These are phyloP conservation scores for Turnera subulata DNA, from an alignment of 345 rosid genomes.

Conservation along the genomic window DNA sequence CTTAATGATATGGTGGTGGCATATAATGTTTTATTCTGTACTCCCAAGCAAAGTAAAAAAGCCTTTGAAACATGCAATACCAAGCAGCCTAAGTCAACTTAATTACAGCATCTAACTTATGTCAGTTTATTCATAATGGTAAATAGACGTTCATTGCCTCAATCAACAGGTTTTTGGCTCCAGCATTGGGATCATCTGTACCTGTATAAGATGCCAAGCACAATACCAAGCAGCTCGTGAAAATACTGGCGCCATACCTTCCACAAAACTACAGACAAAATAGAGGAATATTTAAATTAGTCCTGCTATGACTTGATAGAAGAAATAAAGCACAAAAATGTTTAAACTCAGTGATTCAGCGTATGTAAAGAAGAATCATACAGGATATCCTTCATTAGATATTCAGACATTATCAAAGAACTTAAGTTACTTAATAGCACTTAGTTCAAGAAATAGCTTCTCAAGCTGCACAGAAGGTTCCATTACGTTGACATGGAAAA, in stretches of 20 bases:
- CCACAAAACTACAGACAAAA: slow-evolving; percentile 65
- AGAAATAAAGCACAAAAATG: neutral
- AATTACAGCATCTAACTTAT: too few relatives aligned
- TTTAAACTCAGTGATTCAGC: too few relatives aligned
- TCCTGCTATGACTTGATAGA: neutral
- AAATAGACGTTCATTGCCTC: too few relatives aligned
- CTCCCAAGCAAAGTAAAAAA: too few relatives aligned
- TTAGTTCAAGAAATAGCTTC: neutral
- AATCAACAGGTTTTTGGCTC: too few relatives aligned
- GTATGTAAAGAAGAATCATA: too few relatives aligned
- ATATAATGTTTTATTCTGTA: too few relatives aligned
- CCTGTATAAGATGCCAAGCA: slow-evolving; percentile 99
- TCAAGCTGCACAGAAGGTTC: neutral
- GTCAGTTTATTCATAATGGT: too few relatives aligned
- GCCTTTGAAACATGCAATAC: too few relatives aligned
- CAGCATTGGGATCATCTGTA: slow-evolving; percentile 12
- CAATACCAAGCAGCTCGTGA: slow-evolving; percentile 98
- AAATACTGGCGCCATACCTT: slow-evolving; percentile 99
- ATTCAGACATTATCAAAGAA: neutral
- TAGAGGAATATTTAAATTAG: slow-evolving; percentile 7
- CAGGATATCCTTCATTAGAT: too few relatives aligned
- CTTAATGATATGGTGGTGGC: neutral
- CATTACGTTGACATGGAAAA: neutral
- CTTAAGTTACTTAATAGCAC: neutral
- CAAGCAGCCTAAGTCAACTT: too few relatives aligned